phyloP scores from a whole-genome alignment of 1,284 basidiomycete genomes.

The Boletus albobrunnescens region DNA sequence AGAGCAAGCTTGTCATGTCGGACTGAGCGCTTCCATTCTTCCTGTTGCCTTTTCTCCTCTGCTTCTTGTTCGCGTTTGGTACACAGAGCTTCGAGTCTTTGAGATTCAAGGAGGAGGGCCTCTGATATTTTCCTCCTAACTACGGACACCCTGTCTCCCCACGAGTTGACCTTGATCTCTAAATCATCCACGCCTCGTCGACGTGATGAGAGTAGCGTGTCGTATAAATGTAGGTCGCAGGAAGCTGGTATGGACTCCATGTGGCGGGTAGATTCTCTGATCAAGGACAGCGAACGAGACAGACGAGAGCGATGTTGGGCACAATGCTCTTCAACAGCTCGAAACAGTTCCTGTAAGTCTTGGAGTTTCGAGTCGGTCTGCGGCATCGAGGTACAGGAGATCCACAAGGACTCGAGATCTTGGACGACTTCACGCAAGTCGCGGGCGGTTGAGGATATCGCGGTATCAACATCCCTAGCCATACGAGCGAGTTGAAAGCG shows the following conservation, averaged over 20 bases:
- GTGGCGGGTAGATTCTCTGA: slow-evolving; percentile 47
- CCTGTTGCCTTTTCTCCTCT: slow-evolving; percentile 32
- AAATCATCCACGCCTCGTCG: slow-evolving; percentile 46
- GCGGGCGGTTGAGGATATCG: slow-evolving; percentile 35
- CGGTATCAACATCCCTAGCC: slow-evolving; percentile 51
- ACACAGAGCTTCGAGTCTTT: slow-evolving; percentile 31
- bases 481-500: slow-evolving; percentile 51
- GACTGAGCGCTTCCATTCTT: slow-evolving; percentile 29
- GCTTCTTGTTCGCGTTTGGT: slow-evolving; percentile 23
- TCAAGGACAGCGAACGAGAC: slow-evolving; percentile 46
- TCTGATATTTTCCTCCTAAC: slow-evolving; percentile 39
- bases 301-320: slow-evolving; percentile 38
- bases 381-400: slow-evolving; percentile 29
- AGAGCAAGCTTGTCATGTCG: slow-evolving; percentile 28
- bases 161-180: slow-evolving; percentile 46
- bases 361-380: slow-evolving; percentile 28
- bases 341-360: slow-evolving; percentile 36
- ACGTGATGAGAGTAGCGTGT: slow-evolving; percentile 46
- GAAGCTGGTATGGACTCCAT: slow-evolving; percentile 46
- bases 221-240: slow-evolving; percentile 40
- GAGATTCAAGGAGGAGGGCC: slow-evolving; percentile 35
- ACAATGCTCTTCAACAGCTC: slow-evolving; percentile 37
- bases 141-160: slow-evolving; percentile 42
- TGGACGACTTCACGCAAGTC: slow-evolving; percentile 40
- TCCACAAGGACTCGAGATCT: slow-evolving; percentile 36